Evolutionary conservation across 1,139 yeast species (phyloP).

Genomic region (Blastobotrys ciferrii): DNA sequence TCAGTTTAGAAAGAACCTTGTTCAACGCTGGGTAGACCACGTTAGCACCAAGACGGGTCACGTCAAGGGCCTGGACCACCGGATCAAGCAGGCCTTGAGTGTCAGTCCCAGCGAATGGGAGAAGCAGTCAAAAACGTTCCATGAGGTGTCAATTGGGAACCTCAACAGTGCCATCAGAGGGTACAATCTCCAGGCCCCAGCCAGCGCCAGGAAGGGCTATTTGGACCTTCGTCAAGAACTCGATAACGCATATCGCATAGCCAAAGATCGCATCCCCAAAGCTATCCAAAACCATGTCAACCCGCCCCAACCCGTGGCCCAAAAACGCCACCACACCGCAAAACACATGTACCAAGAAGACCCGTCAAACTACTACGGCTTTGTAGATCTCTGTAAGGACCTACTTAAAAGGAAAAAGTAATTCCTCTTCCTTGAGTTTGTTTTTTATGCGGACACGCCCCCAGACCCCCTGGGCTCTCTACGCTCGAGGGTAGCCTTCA

Average conservation of each 20-base stretch:
- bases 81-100: constrained; percentile 11
- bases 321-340: constrained; percentile 22
- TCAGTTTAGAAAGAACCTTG: constrained; percentile 41
- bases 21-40: constrained; percentile 23
- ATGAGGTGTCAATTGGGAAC: constrained; percentile 45
- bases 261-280: constrained; percentile 14
- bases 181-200: constrained; percentile 79
- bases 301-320: constrained; percentile 16
- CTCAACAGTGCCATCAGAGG: constrained; percentile 64
- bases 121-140: constrained; percentile 39
- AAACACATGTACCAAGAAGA: constrained; percentile 26
- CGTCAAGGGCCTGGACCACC: constrained; percentile 18
- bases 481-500: too few species aligned
- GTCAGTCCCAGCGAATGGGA: constrained; percentile 39
- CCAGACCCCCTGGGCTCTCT: too few species aligned
- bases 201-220: constrained; percentile 69
- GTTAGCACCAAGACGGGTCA: constrained; percentile 16
- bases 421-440: too few species aligned
- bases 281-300: constrained; percentile 23
- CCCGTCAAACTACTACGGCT: constrained; percentile 33
- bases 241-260: constrained; percentile 16
- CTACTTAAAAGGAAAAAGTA: constrained; percentile 16
- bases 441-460: too few species aligned
- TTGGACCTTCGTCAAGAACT: constrained; percentile 54
- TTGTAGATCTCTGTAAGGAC: constrained; percentile 29